phyloP scores from a whole-genome alignment of 1,284 basidiomycete species.

The Puccinia novopanici region DNA sequence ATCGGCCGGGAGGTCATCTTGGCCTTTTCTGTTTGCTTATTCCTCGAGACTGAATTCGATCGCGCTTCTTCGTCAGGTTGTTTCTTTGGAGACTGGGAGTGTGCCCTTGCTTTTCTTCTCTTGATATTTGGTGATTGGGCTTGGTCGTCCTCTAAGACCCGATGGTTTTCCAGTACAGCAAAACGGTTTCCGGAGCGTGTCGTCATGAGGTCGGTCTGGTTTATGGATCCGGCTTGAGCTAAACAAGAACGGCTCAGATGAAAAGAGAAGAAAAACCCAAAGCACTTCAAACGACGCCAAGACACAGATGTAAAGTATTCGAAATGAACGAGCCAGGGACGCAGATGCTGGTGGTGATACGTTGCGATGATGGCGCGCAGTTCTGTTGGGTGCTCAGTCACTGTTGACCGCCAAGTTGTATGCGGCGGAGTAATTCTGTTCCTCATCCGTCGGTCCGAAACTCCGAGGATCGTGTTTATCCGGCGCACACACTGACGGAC shows the following conservation, averaged over 20 bases:
- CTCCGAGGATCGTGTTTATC: no score
- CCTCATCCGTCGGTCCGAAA: no score
- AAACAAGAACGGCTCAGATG: background rate
- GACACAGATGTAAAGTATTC: no score
- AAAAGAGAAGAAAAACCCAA: background rate
- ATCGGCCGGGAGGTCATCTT: constrained; percentile 22
- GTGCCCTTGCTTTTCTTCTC: constrained; percentile 8
- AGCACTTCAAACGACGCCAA: background rate
- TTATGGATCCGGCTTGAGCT: background rate
- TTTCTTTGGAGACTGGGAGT: background rate
- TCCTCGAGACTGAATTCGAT: constrained; percentile 7
- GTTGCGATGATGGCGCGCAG: no score
- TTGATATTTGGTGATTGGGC: constrained; percentile 10
- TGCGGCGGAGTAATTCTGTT: no score
- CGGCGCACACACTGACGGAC: no score
- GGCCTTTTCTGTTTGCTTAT: background rate
- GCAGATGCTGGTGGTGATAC: no score
- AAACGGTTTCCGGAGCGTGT: constrained; percentile 24
- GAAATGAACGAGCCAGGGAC: no score
- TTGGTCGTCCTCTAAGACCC: background rate
- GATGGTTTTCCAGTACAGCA: constrained; percentile 16
- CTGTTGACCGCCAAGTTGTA: no score
- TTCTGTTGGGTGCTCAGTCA: no score
- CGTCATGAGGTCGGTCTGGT: background rate
- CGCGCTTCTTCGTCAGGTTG: background rate